Evolutionary conservation across 495 filamentous ascomycete genomes (phyloP), one percentile per base, ranked within the genome.

Genomic region (Podospora comata): DNA sequence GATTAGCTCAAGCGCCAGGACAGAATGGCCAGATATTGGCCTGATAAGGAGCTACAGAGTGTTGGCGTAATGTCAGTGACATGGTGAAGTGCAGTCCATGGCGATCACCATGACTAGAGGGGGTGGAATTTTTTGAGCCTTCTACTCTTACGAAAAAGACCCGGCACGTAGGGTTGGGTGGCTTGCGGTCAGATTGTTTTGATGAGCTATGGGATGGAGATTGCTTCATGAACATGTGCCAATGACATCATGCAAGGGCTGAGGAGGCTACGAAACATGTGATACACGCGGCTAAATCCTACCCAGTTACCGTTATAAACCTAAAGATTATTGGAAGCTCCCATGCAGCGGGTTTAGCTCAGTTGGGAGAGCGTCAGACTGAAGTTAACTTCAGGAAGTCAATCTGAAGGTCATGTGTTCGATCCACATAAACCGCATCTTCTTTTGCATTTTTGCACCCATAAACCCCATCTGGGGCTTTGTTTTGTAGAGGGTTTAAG

Each of bases 321-420:
- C 1, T 23, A 2, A 23, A 23, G 0, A 23, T 23, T 23, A 23
- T 1, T 0, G 0, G 0, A 23, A 23, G 1, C 1, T 23, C 23
- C 23, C 1, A n/a, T 15, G 2, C 44, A 67, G 70, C 70, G 70
- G 70, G 70, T 72, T 72, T 72, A 72, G 70, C 70, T 71, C 70
- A 71, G 70, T 72, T 72, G 70, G 67, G 67, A 72, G 67, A 72
- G 67, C 67, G 70, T 68, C 67, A 71, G 70, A 68, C 70, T 71
- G 70, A 68, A 69, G 66, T 69, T 15, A 67, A 62, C 65, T 65
- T 69, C 48, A 27, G 60, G 13, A 63, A 62, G 23, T 32, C 13
- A 59, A 71, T 71, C 69, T 71, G 70, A 68, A 69, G 70, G 66
- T 69, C 67, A 20, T 71, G 66, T 71, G 39, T 64, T 66, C 53